Evolutionary conservation across 1,139 yeast genomes (phyloP).

Genomic region (Geotrichum phurueaensis): DNA sequence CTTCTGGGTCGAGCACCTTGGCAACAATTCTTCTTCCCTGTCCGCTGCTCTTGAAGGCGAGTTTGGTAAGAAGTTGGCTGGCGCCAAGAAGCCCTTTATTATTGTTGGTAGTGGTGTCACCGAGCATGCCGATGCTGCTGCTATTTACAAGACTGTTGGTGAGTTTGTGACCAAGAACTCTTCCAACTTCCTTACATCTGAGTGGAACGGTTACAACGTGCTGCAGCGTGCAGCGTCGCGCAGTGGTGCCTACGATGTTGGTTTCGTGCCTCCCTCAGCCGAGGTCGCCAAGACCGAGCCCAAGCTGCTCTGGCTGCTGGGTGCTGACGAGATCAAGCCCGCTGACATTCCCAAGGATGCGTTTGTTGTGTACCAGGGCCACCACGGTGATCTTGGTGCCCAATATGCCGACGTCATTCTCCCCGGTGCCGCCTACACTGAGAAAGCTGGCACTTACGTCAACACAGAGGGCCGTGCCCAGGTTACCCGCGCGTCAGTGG

Average conservation of each 20-base stretch:
- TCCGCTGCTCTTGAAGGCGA: slow-evolving; percentile 58
- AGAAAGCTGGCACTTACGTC: slow-evolving; percentile 76
- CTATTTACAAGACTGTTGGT: slow-evolving; percentile 57
- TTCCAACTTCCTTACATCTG: slow-evolving; percentile 56
- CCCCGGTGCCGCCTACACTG: slow-evolving; percentile 88
- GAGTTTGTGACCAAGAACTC: slow-evolving; percentile 54
- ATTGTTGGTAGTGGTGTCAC: slow-evolving; percentile 78
- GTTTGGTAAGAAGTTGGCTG: slow-evolving; percentile 59
- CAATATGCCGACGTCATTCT: slow-evolving; percentile 81
- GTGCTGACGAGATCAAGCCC: slow-evolving; percentile 74
- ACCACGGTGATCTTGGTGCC: slow-evolving; percentile 89
- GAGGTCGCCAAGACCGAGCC: slow-evolving; percentile 51
- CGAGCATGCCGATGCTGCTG: slow-evolving; percentile 59
- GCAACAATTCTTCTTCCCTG: slow-evolving; percentile 55
- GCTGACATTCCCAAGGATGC: slow-evolving; percentile 76
- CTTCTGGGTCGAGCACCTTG: slow-evolving; percentile 59
- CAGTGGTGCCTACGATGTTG: slow-evolving; percentile 80
- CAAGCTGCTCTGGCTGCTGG: slow-evolving; percentile 72
- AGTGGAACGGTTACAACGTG: slow-evolving; percentile 78
- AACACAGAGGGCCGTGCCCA: slow-evolving; percentile 91
- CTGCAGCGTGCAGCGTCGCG: slow-evolving; percentile 84
- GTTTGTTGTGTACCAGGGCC: slow-evolving; percentile 86
- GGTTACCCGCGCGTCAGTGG: slow-evolving; percentile 78
- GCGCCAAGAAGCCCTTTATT: slow-evolving; percentile 71
- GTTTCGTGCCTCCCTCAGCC: slow-evolving; percentile 55